Evolutionary conservation across 2,329 filamentous ascomycete genomes (phyloP).

Genomic region (Monosporascus sp.): DNA sequence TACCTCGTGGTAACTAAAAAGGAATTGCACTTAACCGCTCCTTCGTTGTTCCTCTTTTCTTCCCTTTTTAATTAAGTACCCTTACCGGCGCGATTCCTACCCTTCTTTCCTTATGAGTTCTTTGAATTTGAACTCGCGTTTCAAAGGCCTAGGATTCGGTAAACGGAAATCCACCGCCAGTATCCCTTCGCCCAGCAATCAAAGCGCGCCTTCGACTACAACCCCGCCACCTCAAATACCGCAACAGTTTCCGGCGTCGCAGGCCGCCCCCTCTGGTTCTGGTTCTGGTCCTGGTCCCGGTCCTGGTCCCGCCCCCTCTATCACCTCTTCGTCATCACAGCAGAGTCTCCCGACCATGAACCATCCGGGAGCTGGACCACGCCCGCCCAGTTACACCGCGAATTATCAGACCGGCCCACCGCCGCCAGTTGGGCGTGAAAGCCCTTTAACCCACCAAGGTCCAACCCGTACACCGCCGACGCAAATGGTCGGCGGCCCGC

Average conservation of each 20-base stretch:
- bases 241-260: slow-evolving; percentile 39
- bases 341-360: slow-evolving; percentile 57
- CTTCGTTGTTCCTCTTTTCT: slow-evolving; percentile 11
- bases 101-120: slow-evolving; percentile 59
- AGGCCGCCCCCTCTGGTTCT: slow-evolving; percentile 25
- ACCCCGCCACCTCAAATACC: slow-evolving; percentile 47
- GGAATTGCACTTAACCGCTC: background rate
- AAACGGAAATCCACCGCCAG: slow-evolving; percentile 69
- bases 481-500: slow-evolving; percentile 60
- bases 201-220: slow-evolving; percentile 25
- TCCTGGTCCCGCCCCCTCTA: slow-evolving; percentile 38
- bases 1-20: slow-evolving; percentile 3
- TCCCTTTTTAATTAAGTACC: slow-evolving; percentile 12
- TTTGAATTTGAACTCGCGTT: slow-evolving; percentile 76
- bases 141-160: slow-evolving; percentile 76
- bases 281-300: slow-evolving; percentile 17
- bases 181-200: slow-evolving; percentile 46
- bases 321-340: slow-evolving; percentile 42
- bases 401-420: slow-evolving; percentile 47
- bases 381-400: slow-evolving; percentile 60
- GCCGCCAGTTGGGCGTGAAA: slow-evolving; percentile 48
- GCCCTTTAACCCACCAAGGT: slow-evolving; percentile 43
- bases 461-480: slow-evolving; percentile 51
- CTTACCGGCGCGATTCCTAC: background rate
- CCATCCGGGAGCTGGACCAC: slow-evolving; percentile 53